Conservation (phyloP, 768 basidiomycete species). For the Tephrocybe sp. region DNA sequence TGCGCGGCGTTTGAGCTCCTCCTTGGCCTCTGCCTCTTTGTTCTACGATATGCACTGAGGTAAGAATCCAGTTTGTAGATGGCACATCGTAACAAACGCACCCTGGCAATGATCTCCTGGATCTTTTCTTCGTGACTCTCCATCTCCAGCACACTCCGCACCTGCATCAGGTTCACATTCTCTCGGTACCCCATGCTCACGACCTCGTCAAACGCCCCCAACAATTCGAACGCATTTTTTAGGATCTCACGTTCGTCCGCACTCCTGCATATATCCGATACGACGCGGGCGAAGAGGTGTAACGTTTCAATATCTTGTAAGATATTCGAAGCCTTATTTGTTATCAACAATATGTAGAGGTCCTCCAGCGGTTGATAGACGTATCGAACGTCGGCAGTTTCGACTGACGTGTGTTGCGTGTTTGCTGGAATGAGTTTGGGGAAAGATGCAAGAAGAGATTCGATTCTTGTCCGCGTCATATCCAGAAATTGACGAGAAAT, state of each 20-base stretch:
- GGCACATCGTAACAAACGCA: conserved; percentile 32
- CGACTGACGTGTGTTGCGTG: conserved; percentile 95
- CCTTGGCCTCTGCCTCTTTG: conserved; percentile 99
- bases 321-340: conserved; percentile 98
- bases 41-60: conserved; percentile 48
- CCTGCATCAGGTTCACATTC: conserved; percentile 74
- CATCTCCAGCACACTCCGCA: conserved; percentile 80
- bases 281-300: conserved; percentile 90
- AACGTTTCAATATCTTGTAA: conserved; percentile 97
- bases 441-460: conserved; percentile 94
- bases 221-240: conserved; percentile 87
- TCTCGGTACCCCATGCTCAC: conserved; percentile 87
- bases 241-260: conserved; percentile 89
- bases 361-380: conserved; percentile 97
- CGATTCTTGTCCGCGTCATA: conserved; percentile 89
- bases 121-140: conserved; percentile 94
- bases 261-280: conserved; percentile 85
- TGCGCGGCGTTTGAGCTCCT: conserved; percentile 95
- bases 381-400: conserved; percentile 92
- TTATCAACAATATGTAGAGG: conserved; percentile 95
- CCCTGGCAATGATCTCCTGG: conserved; percentile 95
- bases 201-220: conserved; percentile 96
- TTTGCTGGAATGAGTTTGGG: conserved; percentile 95
- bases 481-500: conserved; percentile 96
- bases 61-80: not conserved